Evolutionary conservation across 306 rosid species (phyloP), one percentile per base, ranked within the genome.

Genomic region (peach (Prunus persica)): DNA sequence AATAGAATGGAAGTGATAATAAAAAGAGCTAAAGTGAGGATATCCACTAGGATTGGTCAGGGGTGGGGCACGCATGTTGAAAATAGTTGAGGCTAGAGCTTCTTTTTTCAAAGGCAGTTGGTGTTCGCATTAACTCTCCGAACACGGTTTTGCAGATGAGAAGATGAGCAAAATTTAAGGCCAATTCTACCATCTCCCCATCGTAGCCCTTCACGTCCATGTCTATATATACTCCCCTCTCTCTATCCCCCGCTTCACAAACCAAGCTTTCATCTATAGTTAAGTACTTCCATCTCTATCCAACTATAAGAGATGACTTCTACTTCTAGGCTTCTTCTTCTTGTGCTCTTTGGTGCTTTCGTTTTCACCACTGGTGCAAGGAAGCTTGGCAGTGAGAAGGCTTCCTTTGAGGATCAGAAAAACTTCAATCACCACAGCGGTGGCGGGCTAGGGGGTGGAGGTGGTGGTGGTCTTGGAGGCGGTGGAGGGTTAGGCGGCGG

Each of bases 331-430:
- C 67, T 81, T 80, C 71, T 86, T 67, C 81, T 89, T 75, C 63
- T 84, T 78, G 72, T 80, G 72, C 71, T 87, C 73, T 46, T 89
- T 25, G 86, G 89, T 77, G 87, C 84, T 58, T 79, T 91, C 51
- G 72, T 88, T 73, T 89, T 87, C 87, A 56, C 82, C 79, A 81
- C 27, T 79, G 84, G 65, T 78, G 93, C 90, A 46, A 87, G 96
- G 86, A 88, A 85, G 84, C 88, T 91, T 57, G 79, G 73, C 34
- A 69, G 6, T 66, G 90, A 81, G 15, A 75, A 75, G 49, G 83
- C 51, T 65, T 77, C 77, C 0, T 74, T 82, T 47, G 67, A 71
- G 11, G 88, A 86, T 61, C 75, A 87, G 83, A 89, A 91, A 66
- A 84, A 50, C 20, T 49, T 76, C 0, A 14, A 25, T 19, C 81